Conservation (phyloP, 1,284 basidiomycete genomes). For the Heliocybe sulcata region DNA sequence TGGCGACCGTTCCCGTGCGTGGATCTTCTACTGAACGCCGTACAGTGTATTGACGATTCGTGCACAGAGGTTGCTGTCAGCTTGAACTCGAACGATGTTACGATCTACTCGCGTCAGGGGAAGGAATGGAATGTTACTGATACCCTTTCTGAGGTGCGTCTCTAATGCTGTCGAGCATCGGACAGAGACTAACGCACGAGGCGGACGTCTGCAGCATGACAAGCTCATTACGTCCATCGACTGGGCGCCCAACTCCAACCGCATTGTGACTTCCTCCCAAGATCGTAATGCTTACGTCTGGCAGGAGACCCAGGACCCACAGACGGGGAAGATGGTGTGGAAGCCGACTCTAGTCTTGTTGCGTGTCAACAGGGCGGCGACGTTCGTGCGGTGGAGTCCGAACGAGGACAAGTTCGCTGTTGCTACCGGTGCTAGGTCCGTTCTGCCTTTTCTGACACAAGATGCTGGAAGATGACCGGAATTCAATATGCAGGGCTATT, state of each 20-base stretch:
- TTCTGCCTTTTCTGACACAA: not conserved
- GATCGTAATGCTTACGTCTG: constrained; percentile 99
- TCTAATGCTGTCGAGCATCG: not conserved
- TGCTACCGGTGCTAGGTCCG: constrained; percentile 87
- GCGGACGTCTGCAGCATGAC: constrained; percentile 76
- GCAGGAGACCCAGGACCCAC: constrained; percentile 73
- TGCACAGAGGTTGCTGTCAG: constrained; percentile 85
- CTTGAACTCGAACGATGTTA: constrained; percentile 85
- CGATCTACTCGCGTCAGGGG: constrained; percentile 69
- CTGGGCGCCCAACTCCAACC: constrained; percentile 95
- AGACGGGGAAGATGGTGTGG: constrained; percentile 71
- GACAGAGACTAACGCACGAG: constrained; percentile 1
- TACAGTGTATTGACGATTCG: constrained; percentile 7
- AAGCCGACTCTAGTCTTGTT: constrained; percentile 97
- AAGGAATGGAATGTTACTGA: constrained; percentile 74
- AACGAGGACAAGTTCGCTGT: constrained; percentile 99
- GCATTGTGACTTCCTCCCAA: constrained; percentile 97
- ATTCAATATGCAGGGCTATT: constrained; percentile 57
- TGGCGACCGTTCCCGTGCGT: constrained; percentile 80
- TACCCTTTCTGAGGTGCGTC: constrained; percentile 77
- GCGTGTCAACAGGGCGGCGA: constrained; percentile 93
- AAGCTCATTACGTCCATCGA: constrained; percentile 98
- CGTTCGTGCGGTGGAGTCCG: constrained; percentile 94
- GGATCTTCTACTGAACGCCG: constrained; percentile 1
- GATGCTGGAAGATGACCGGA: not conserved